These are phyloP conservation scores for Lophiotrema nucula DNA, from an alignment of 495 filamentous ascomycete species.

Conservation along the genomic window DNA sequence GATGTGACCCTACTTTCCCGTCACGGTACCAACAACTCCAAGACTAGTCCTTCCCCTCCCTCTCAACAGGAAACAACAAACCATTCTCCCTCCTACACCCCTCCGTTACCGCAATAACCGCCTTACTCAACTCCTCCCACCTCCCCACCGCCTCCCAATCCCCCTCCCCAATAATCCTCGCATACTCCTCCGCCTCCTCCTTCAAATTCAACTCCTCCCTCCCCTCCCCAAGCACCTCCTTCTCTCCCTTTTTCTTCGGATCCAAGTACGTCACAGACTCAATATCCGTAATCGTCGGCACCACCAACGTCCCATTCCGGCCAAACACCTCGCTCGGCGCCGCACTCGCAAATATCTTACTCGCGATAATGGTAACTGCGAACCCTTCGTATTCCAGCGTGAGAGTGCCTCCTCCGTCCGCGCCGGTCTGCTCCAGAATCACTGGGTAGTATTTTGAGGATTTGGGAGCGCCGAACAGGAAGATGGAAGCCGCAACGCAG, in stretches of 20 bases:
- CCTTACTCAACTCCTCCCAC: constrained; percentile 37
- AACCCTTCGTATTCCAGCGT: constrained; percentile 41
- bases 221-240: constrained; percentile 33
- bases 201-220: constrained; percentile 40
- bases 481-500: constrained; percentile 75
- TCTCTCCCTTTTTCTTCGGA: constrained; percentile 30
- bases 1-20: too few relatives aligned
- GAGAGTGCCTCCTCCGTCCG: constrained; percentile 39
- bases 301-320: constrained; percentile 38
- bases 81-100: constrained; percentile 39
- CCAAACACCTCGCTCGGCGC: constrained; percentile 40
- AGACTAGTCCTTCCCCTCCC: too few relatives aligned
- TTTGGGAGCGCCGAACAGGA: constrained; percentile 73
- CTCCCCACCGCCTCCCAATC: constrained; percentile 34
- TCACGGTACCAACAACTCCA: too few relatives aligned
- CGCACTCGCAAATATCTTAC: constrained; percentile 35
- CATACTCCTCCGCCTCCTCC: constrained; percentile 43
- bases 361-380: constrained; percentile 34
- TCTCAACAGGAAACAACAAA: constrained; percentile 36
- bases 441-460: constrained; percentile 42
- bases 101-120: constrained; percentile 37
- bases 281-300: constrained; percentile 42
- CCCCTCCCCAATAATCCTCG: constrained; percentile 38
- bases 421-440: constrained; percentile 35
- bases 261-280: constrained; percentile 35